A percentile compares a stretch with the other conserved stretches of the same genome.
phyloP scores from a whole-genome alignment of 345 rosid species.

The Ceriops decandra region DNA sequence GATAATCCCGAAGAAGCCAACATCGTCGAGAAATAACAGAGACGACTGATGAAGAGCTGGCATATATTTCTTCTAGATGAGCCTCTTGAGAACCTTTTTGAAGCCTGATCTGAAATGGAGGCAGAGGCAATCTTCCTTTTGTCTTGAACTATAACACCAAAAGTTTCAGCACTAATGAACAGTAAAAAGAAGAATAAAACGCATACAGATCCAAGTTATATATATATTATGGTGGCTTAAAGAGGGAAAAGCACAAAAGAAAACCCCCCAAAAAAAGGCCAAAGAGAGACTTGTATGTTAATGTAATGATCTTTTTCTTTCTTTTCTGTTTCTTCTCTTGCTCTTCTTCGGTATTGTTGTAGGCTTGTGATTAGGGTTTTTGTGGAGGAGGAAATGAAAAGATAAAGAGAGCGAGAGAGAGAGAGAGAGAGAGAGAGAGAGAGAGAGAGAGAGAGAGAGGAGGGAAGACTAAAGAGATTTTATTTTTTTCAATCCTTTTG shows the following conservation, averaged over 20 bases:
- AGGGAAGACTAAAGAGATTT: slow-evolving; percentile 19
- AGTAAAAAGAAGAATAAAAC: slow-evolving; percentile 9
- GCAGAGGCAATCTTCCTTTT: slow-evolving; percentile 3
- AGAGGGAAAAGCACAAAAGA: slow-evolving; percentile 4
- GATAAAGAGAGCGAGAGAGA: no score
- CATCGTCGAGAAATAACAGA: slow-evolving; percentile 13
- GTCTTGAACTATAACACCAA: slow-evolving; percentile 11
- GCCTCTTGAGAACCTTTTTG: slow-evolving; percentile 23
- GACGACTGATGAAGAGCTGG: neutral
- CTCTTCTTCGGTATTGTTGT: neutral
- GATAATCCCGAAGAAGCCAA: neutral
- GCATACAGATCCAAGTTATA: slow-evolving; percentile 7
- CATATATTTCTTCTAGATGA: slow-evolving; percentile 18
- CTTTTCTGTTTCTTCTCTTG: neutral
- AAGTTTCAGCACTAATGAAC: slow-evolving; percentile 17
- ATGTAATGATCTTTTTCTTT: neutral
- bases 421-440: no score
- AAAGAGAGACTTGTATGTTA: neutral
- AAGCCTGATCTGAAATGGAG: slow-evolving; percentile 22
- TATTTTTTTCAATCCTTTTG: slow-evolving; percentile 17
- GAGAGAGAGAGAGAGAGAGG: neutral
- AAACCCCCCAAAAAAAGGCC: neutral
- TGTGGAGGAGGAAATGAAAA: slow-evolving; percentile 15
- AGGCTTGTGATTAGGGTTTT: slow-evolving; percentile 40
- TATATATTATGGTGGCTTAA: slow-evolving; percentile 2